Base-by-base conservation (phyloP, 306 rosid genomes). In the Dryas drummondii region DNA sequence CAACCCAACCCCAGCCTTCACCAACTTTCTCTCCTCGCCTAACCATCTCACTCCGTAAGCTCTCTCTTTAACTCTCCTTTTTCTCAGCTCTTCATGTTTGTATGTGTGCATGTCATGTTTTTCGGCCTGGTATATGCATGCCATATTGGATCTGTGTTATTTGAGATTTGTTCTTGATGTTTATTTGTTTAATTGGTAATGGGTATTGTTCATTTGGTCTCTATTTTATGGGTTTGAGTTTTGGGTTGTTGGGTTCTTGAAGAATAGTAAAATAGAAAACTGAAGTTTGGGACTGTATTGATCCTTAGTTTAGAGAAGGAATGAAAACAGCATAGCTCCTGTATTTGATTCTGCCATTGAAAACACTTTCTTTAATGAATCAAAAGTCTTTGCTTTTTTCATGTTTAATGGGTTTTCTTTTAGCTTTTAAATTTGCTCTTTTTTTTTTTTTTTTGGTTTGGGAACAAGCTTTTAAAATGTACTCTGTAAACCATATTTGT, bases 31-130 rank as follows among this genome's bases (percentile, higher is more conserved):
- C 67, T 8, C 76, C 56, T 47, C 68, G 47, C 48, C 57, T 0
- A 72, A 26, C 48, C 48, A 3, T 78, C 71, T 45, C 27, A 3
- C 45, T 54, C 75, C 14, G 81, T 78, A 64, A 71, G 82, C 74
- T 1, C 11, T 19, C 60, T 72, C 60, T 74, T 10, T 13, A 27
- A 14, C 61, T 50, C 15, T 50, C 12, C 12, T 1, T 22, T 5
- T 32, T 32, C 37, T 32, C 37, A 32, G 37, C 37, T 32, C 37
- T 17, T 4, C 27, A 1, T 41, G 27, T 63, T 54, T 54, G 19
- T 65, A 26, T 66, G 6, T 47, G 54, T 9, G n/a, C 42, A 11
- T 67, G 53, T 48, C 6, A 5, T 19, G 12, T 5, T 9, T 27
- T 14, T 48, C 7, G 8, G 12, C 2, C 4, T 32, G 37, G 42